Percentiles rank a stretch among this genome's conserved stretches.
These are phyloP conservation scores for Hevea brasiliensis DNA, from an alignment of 345 rosid genomes.

Conservation along the genomic window DNA sequence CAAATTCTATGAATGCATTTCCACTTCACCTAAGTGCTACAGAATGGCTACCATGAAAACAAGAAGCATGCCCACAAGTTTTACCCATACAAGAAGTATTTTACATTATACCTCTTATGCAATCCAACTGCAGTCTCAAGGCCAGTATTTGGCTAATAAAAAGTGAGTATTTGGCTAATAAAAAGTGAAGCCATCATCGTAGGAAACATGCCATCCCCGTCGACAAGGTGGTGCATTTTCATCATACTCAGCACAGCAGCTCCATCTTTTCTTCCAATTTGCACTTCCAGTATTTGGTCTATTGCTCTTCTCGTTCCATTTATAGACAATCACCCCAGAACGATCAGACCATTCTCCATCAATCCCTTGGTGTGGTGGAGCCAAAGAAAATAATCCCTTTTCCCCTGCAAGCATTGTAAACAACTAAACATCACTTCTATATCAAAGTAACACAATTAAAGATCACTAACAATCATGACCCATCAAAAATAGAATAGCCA, in stretches of 20 bases:
- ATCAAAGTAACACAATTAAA: not conserved
- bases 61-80: too few relatives aligned
- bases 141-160: too few relatives aligned
- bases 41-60: not conserved
- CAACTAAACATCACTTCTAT: constrained; percentile 7
- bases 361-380: constrained; percentile 68
- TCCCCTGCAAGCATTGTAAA: constrained; percentile 37
- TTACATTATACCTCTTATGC: not conserved
- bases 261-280: constrained; percentile 51
- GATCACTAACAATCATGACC: too few relatives aligned
- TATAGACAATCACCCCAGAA: constrained; percentile 58
- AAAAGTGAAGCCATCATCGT: constrained; percentile 59
- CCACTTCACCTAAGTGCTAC: not conserved
- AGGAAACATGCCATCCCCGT: constrained; percentile 50
- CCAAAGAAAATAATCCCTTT: constrained; percentile 51
- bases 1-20: not conserved
- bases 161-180: constrained; percentile 35
- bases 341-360: constrained; percentile 61
- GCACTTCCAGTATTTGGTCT: constrained; percentile 49
- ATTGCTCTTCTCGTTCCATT: constrained; percentile 50
- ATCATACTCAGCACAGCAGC: constrained; percentile 37
- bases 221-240: constrained; percentile 60
- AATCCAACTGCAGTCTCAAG: not conserved
- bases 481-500: too few relatives aligned
- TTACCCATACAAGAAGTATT: too few relatives aligned